Evolutionary conservation across 768 basidiomycete genomes (phyloP), one percentile per base, ranked within the genome.

Genomic region (Serendipita sp.): DNA sequence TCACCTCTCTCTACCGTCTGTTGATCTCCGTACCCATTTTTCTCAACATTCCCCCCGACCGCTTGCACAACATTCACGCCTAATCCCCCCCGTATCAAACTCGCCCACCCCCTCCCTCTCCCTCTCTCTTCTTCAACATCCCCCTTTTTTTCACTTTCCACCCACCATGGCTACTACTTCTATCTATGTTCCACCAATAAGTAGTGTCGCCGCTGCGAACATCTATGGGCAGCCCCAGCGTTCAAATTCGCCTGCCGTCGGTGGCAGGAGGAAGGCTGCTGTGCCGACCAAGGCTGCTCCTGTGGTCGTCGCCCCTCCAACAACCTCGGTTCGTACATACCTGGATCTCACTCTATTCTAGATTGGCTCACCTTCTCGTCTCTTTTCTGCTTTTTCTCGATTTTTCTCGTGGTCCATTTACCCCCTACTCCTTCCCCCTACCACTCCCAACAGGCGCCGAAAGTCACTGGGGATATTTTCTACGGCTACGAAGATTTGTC

Each of bases 401-500:
- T 43, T 43, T 43, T 43, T 43, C 5, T 5, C 31, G 14, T 24
- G 34, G 34, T 34, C 56, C 7, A 22, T 34, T 28, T 38, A 38
- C 34, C 34, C 34, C 34, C 34, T 7, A 38, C 34, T 38, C 34
- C 34, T 14, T 14, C 34, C 14, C 34, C 14, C 7, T 38, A 62
- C 65, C n/a, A 11, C 13, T 42, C 13, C 65, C 68, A 17, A 24
- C 53, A 58, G 53, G 24, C 34, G 34, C 34, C 30, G 17, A 58
- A 58, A 58, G 53, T 33, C 17, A 58, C 53, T 33, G 53, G 53
- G 17, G 72, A 73, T 65, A 71, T 71, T 16, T 76, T 69, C 71
- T 86, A 89, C 63, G 90, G 92, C 42, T 87, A 93, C 71, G 88
- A 89, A 70, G 74, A 75, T 22, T 75, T 82, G 0, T 84, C 90